Base-by-base conservation (phyloP, 1,284 basidiomycete species). In the Sporisorium scitamineum region DNA sequence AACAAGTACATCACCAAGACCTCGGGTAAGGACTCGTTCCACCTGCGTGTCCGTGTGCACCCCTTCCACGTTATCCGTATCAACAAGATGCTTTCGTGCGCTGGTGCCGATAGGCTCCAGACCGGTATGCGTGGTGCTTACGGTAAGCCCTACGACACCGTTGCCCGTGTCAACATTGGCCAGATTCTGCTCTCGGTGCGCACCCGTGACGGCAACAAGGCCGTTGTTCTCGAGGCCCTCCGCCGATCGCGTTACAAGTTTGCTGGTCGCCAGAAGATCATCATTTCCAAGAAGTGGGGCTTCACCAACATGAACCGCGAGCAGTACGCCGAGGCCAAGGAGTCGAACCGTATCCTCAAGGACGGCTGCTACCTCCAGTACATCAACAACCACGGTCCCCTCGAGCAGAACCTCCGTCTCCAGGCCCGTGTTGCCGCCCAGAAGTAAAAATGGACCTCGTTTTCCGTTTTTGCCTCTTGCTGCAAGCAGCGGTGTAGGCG, bases 51-150 rank as follows among this genome's bases (percentile, higher is more conserved):
- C 81, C 93, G 95, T 78, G 94, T 94, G 65, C 96, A 99, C 89
- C 96, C 96, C 71, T 97, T 93, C 94, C 96, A 98, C 88, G 94
- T 98, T 82, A 89, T 99, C 88, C 93, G 96, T 82, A 98, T 97
- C 92, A 97, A 99, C 93, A 99, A 99, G 92, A 98, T 97, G 94
- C 94, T 98, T 90, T 94, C 93, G 72, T 97, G 96, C 87, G 96
- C 96, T 83, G 96, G 96, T 86, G 95, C 96, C 84, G 96, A 98
- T 95, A 93, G 94, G 72, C 82, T 85, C 81, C 95, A 98, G 88
- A 97, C 96, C 68, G 96, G 96, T 88, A 98, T 99, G 96, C 94
- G 96, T 89, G 96, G 96, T 84, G 96, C 96, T 72, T 99, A 95
- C 95, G 96, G 96, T 84, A 97, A 98, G 89, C 95, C 96, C 55